Evolutionary conservation across 169 alveolate genomes (phyloP).

Genomic region (Fabrea salina): DNA sequence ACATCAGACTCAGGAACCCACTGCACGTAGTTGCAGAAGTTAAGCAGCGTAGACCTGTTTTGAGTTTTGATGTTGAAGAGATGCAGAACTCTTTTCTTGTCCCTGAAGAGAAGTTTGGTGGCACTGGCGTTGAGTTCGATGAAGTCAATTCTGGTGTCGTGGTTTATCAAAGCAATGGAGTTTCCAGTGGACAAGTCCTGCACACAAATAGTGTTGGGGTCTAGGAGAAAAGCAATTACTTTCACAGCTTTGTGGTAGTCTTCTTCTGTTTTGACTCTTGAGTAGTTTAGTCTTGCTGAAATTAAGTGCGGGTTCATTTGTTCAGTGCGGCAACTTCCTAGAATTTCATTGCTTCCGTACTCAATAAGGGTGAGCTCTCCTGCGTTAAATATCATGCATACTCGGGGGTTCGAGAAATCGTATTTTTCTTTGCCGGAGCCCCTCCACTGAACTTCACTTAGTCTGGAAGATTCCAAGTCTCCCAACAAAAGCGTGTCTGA

Average conservation of each 20-base stretch:
- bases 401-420: conserved; percentile 82
- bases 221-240: conserved; percentile 89
- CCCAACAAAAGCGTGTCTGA: conserved; percentile 84
- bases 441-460: conserved; percentile 89
- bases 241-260: conserved; percentile 59
- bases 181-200: conserved; percentile 81
- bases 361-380: conserved; percentile 92
- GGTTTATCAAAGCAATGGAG: conserved; percentile 83
- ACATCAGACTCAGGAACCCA: conserved; percentile 95
- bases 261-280: conserved; percentile 62
- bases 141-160: conserved; percentile 89
- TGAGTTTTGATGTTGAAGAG: conserved; percentile 84
- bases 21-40: conserved; percentile 89
- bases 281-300: conserved; percentile 80
- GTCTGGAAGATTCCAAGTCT: conserved; percentile 81
- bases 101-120: conserved; percentile 86
- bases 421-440: conserved; percentile 82
- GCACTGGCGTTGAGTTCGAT: conserved; percentile 87
- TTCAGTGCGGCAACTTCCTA: conserved; percentile 91
- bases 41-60: conserved; percentile 79
- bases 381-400: conserved; percentile 88
- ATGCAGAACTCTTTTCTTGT: conserved; percentile 87
- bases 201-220: conserved; percentile 86
- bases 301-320: conserved; percentile 88
- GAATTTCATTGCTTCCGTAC: conserved; percentile 87